Conservation (phyloP, 768 basidiomycete genomes). For the Tricholoma bakamatsutake region DNA sequence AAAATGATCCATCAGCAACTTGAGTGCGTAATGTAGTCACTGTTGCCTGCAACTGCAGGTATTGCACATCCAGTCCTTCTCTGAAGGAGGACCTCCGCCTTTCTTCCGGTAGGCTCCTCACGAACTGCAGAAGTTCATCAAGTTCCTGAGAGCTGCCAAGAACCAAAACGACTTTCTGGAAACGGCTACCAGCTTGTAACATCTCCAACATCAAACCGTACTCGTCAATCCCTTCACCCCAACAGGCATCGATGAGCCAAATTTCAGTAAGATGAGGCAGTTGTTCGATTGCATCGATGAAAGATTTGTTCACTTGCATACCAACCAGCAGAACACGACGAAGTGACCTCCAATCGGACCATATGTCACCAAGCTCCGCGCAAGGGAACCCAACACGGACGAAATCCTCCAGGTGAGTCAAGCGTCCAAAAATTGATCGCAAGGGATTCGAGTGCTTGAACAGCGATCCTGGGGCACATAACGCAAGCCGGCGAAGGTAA, state of each 20-base stretch:
- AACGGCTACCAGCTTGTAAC: background rate
- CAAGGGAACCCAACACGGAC: conserved; percentile 10
- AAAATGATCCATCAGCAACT: background rate
- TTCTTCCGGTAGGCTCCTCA: background rate
- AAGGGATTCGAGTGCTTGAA: conserved; percentile 4
- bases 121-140: background rate
- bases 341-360: conserved; percentile 6
- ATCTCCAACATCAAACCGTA: background rate
- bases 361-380: conserved; percentile 7
- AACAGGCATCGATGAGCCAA: conserved; percentile 13
- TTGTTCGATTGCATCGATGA: conserved; percentile 4
- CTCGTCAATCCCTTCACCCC: conserved; percentile 10
- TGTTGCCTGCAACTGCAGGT: background rate
- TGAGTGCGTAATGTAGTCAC: background rate
- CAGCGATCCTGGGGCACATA: conserved; percentile 7
- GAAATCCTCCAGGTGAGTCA: conserved; percentile 10
- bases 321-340: conserved; percentile 12
- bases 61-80: background rate
- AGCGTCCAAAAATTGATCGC: conserved; percentile 6
- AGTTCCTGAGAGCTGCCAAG: background rate
- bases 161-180: background rate
- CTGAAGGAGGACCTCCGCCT: background rate
- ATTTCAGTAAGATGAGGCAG: conserved; percentile 7
- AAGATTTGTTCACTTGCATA: conserved; percentile 6
- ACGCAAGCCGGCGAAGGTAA: conserved; percentile 8